Evolutionary conservation across 2,329 filamentous ascomycete species (phyloP).

Genomic region (Rutstroemia sp.): DNA sequence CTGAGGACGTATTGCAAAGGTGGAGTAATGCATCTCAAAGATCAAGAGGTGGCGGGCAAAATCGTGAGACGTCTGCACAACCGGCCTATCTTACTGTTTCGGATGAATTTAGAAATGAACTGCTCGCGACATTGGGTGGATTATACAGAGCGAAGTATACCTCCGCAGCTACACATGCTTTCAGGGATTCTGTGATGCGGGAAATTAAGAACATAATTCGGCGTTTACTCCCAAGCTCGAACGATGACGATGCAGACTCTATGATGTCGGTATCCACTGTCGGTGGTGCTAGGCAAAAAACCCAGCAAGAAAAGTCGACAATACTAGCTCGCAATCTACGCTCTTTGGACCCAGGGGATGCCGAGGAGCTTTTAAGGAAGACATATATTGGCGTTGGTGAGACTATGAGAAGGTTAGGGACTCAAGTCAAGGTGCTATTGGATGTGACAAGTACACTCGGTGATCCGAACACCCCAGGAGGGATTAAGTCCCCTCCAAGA

Average conservation of each 20-base stretch:
- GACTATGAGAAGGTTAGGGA: conserved; percentile 74
- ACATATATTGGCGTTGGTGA: conserved; percentile 88
- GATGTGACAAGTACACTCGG: conserved; percentile 72
- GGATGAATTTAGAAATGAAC: conserved; percentile 59
- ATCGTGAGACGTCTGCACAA: conserved; percentile 52
- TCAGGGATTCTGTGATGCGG: conserved; percentile 73
- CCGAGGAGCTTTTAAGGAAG: conserved; percentile 71
- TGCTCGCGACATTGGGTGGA: conserved; percentile 67
- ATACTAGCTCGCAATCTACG: conserved; percentile 83
- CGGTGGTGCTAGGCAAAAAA: conserved; percentile 57
- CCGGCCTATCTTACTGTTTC: conserved; percentile 74
- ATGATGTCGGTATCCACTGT: conserved; percentile 79
- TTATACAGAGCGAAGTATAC: conserved; percentile 77
- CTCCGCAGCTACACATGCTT: conserved; percentile 71
- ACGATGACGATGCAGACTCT: conserved; percentile 87
- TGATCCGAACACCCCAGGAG: conserved; percentile 15
- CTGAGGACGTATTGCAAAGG: conserved; percentile 67
- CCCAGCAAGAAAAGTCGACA: conserved; percentile 82
- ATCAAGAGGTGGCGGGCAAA: conserved; percentile 54
- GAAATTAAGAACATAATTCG: conserved; percentile 84
- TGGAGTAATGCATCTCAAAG: conserved; percentile 76
- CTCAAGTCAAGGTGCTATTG: conserved; percentile 88
- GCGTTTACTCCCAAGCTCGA: conserved; percentile 80
- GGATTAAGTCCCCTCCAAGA: conserved; percentile 26
- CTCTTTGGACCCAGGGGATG: conserved; percentile 73